Evolutionary conservation across 2,329 filamentous ascomycete genomes (phyloP).

Genomic region (Raffaelea albimanens): DNA sequence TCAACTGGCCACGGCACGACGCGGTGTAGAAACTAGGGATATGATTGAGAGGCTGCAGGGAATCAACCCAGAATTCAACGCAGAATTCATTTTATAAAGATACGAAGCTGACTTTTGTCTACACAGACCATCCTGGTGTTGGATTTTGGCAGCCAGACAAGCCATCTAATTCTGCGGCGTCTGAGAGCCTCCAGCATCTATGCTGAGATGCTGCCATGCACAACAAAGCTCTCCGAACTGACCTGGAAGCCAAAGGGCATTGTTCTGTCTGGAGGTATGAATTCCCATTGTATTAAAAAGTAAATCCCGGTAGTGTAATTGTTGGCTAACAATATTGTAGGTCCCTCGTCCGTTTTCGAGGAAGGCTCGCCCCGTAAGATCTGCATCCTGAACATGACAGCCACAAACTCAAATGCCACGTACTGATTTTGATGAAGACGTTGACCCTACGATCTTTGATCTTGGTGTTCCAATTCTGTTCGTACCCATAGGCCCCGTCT

Average conservation of each 20-base stretch:
- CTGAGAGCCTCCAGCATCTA: slow-evolving; percentile 64
- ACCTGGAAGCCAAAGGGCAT: slow-evolving; percentile 65
- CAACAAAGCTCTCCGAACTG: slow-evolving; percentile 63
- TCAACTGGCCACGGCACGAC: no score
- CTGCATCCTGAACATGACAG: not conserved
- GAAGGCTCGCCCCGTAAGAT: not conserved
- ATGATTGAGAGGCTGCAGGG: no score
- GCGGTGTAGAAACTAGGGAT: no score
- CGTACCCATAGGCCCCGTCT: slow-evolving; percentile 9
- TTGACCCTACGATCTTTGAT: slow-evolving; percentile 74
- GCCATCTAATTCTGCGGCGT: slow-evolving; percentile 65
- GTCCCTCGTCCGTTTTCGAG: slow-evolving; percentile 51
- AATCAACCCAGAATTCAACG: no score
- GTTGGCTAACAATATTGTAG: slow-evolving; percentile 11
- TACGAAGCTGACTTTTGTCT: not conserved
- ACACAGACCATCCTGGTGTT: slow-evolving; percentile 60
- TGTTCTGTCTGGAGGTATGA: slow-evolving; percentile 63
- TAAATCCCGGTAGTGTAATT: slow-evolving; percentile 3
- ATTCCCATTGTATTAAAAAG: no score
- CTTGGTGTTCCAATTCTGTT: slow-evolving; percentile 24
- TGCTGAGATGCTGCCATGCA: slow-evolving; percentile 83
- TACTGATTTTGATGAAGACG: slow-evolving; percentile 32
- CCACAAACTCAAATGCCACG: not conserved
- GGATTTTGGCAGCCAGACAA: slow-evolving; percentile 64
- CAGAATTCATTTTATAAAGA: no score